Conservation (phyloP, 2,329 filamentous ascomycete genomes). For the Pyrenochaeta sp. region DNA sequence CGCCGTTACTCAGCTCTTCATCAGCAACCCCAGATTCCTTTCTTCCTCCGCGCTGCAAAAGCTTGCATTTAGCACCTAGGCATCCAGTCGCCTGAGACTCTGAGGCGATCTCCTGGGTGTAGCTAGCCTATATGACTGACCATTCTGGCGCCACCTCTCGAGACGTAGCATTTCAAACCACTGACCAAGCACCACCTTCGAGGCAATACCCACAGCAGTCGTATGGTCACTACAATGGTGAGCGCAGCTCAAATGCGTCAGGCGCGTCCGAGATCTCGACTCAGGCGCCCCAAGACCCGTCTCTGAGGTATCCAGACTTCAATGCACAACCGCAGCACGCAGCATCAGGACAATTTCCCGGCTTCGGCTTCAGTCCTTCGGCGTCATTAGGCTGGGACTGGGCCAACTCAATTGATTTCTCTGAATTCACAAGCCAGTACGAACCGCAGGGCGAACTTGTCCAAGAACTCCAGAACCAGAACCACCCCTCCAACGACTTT, state of each 20-base stretch:
- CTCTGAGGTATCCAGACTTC: constrained; percentile 29
- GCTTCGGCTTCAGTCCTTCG: constrained; percentile 31
- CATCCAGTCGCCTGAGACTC: constrained; percentile 22
- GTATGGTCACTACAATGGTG: constrained; percentile 37
- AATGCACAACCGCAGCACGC: constrained; percentile 27
- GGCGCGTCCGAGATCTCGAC: constrained; percentile 19
- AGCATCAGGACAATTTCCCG: constrained; percentile 24
- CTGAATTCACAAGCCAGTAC: constrained; percentile 48
- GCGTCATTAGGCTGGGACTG: constrained; percentile 50
- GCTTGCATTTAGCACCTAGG: constrained; percentile 7
- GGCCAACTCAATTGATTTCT: constrained; percentile 46
- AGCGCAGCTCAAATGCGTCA: constrained; percentile 31
- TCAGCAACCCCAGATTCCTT: constrained; percentile 23
- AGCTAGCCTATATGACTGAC: constrained; percentile 41
- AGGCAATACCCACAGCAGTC: constrained; percentile 26
- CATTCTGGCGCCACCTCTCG: constrained; percentile 28
- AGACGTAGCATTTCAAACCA: constrained; percentile 45
- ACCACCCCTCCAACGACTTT: constrained; percentile 46
- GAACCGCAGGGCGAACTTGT: constrained; percentile 58
- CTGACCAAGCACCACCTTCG: constrained; percentile 41
- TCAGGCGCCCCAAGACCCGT: constrained; percentile 24
- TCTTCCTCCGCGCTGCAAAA: constrained; percentile 7
- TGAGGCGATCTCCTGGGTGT: constrained; percentile 15
- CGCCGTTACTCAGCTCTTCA: constrained; percentile 32
- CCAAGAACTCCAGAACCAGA: constrained; percentile 45